Conservation (phyloP, 2,329 filamentous ascomycete genomes). For the Dactylellina sp. region DNA sequence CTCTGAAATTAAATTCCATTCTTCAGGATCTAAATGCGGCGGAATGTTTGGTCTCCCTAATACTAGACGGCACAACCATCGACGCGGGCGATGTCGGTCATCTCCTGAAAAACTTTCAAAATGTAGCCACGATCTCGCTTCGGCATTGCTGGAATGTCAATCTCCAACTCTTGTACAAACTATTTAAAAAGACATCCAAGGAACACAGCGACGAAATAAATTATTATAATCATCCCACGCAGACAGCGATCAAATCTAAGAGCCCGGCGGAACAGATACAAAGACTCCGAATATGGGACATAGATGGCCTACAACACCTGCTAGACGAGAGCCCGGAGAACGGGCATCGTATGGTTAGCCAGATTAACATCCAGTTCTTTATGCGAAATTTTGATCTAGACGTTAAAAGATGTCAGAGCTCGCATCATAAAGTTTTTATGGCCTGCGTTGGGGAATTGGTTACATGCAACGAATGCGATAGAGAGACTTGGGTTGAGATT, state of each 20-base stretch:
- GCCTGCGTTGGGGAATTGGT: slow-evolving; percentile 37
- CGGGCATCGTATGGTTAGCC: slow-evolving; percentile 37
- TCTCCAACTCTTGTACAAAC: slow-evolving; percentile 48
- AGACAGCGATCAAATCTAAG: slow-evolving; percentile 23
- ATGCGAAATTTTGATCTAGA: slow-evolving; percentile 51
- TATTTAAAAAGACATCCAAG: slow-evolving; percentile 50
- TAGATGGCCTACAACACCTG: slow-evolving; percentile 38
- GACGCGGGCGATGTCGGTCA: slow-evolving; percentile 50
- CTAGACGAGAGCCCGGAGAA: slow-evolving; percentile 38
- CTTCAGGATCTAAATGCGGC: slow-evolving; percentile 25
- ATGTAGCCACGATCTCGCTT: slow-evolving; percentile 36
- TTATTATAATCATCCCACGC: slow-evolving; percentile 36
- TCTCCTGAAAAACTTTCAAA: slow-evolving; percentile 44
- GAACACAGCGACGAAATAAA: slow-evolving; percentile 50
- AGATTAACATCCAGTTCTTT: slow-evolving; percentile 43
- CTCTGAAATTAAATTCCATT: slow-evolving; percentile 25
- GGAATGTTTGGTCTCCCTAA: slow-evolving; percentile 31
- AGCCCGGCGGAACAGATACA: slow-evolving; percentile 39
- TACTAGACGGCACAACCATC: slow-evolving; percentile 46
- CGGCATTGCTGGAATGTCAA: slow-evolving; percentile 52
- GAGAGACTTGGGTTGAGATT: slow-evolving; percentile 10
- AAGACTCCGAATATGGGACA: slow-evolving; percentile 48
- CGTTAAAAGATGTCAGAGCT: slow-evolving; percentile 30
- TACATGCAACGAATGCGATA: slow-evolving; percentile 25
- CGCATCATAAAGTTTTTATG: slow-evolving; percentile 41